Base-by-base conservation (phyloP, 129 eudicot species). In the Logfia minima region DNA sequence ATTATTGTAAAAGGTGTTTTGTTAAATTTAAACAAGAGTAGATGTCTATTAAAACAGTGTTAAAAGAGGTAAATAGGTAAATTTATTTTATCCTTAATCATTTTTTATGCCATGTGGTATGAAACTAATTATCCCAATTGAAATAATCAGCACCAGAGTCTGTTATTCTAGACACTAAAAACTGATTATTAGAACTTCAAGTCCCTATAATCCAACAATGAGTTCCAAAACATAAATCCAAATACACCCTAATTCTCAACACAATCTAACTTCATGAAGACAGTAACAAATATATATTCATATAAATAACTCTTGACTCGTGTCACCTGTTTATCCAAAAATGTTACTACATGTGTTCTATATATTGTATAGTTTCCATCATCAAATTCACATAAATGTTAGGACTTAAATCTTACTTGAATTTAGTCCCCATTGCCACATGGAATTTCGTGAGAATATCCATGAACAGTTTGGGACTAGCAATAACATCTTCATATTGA, bases 341-440 rank as follows among this genome's bases (percentile, higher is more conserved):
- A 61, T 3, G 14, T 7, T 11, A 23, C 3, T 4, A 29, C 67
- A 71, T n/a, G 23, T 21, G 35, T 32, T 11, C 53, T 32, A 58
- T 58, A 24, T 3, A 45, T 31, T 4, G 66, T 55, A 31, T 58
- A 51, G 24, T 64, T 51, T 76, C 10, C 23, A 76, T 52, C 10
- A 66, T 5, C 22, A 68, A 37, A 22, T 68, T 69, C 17, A 41
- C 61, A 28, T 19, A 69, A 78, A 22, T n/a, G 43, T 69, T 51
- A 59, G 10, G 41, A 5, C 58, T 39, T 32, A 19, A 2, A 37
- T 58, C 86, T 72, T 82, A 94, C 98, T 86, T 94, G 84, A 94
- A 94, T 71, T 94, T 94, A 76, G 97, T 89, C 29, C 97, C 97
- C 98, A 94, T 91, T 21, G 93, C 66, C 83, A 87, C 86, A 82